phyloP scores from a whole-genome alignment of 805 yeast genomes.

The Ogataea pini region DNA sequence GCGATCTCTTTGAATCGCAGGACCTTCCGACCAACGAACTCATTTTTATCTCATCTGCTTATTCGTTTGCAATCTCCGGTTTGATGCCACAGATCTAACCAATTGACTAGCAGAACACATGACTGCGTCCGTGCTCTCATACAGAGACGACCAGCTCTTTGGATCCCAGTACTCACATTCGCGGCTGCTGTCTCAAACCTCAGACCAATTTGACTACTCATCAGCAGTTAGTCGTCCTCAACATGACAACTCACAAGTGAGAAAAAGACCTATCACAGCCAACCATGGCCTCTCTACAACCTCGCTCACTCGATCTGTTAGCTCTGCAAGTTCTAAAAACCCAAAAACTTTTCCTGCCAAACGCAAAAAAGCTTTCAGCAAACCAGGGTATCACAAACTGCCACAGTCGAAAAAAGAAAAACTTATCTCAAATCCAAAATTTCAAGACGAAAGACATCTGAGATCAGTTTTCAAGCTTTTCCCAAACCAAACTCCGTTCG shows the following conservation, averaged over 20 bases:
- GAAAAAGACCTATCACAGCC: neutral
- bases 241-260: neutral
- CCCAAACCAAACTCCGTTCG: slow-evolving; percentile 16
- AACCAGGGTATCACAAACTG: slow-evolving; percentile 15
- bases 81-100: neutral
- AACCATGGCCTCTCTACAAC: neutral
- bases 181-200: neutral
- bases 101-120: neutral
- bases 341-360: slow-evolving; percentile 8
- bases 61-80: too few relatives aligned
- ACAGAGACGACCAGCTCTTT: neutral
- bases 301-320: slow-evolving; percentile 5
- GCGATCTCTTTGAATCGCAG: neutral
- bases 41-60: neutral
- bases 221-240: neutral
- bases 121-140: slow-evolving; percentile 9
- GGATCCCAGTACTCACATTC: neutral
- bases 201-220: neutral
- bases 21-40: slow-evolving; percentile 17
- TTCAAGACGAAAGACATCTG: slow-evolving; percentile 13
- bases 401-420: too few relatives aligned
- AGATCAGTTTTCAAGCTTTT: slow-evolving; percentile 20
- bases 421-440: slow-evolving; percentile 8
- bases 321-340: slow-evolving; percentile 4
- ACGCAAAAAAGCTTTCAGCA: slow-evolving; percentile 16